Percentiles rank a stretch among this genome's conserved stretches.
Conservation (phyloP, 1,139 yeast species). For the Diutina neorugosa region DNA sequence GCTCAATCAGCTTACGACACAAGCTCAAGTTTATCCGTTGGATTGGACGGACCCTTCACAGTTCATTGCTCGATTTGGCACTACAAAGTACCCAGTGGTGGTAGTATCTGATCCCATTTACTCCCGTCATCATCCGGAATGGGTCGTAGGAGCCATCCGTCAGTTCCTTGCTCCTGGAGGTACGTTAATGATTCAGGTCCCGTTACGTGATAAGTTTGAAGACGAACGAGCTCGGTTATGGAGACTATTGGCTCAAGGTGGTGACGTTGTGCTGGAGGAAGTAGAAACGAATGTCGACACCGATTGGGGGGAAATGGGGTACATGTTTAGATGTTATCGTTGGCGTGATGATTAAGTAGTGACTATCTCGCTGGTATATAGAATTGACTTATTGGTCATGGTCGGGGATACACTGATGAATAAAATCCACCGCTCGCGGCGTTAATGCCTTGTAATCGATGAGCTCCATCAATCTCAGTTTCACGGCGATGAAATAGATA, state of each 20-base stretch:
- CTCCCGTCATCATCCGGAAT: slow-evolving; percentile 65
- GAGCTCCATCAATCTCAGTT: neutral
- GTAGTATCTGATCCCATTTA: slow-evolving; percentile 83
- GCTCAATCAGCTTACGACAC: slow-evolving; percentile 28
- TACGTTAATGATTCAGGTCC: slow-evolving; percentile 57
- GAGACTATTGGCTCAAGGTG: slow-evolving; percentile 12
- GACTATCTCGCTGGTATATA: neutral
- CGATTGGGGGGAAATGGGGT: slow-evolving; percentile 59
- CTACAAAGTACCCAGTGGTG: slow-evolving; percentile 37
- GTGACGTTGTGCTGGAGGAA: slow-evolving; percentile 14
- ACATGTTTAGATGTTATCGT: neutral
- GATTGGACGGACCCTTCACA: slow-evolving; percentile 64
- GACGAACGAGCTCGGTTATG: slow-evolving; percentile 52
- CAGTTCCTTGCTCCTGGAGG: slow-evolving; percentile 32
- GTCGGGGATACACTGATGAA: neutral
- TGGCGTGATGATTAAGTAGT: neutral
- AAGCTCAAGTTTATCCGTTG: slow-evolving; percentile 34
- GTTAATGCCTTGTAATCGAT: neutral
- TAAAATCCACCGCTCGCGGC: neutral
- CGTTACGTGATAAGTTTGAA: slow-evolving; percentile 57
- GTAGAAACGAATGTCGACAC: slow-evolving; percentile 54
- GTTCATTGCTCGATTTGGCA: slow-evolving; percentile 19
- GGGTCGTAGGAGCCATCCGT: slow-evolving; percentile 51
- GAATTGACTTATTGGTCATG: too few relatives aligned
- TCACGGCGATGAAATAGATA: neutral